Percentiles rank a stretch among this genome's conserved stretches.
Conservation (phyloP, 371 early-diverging fungal species). For the Apophysomyces elegans region DNA sequence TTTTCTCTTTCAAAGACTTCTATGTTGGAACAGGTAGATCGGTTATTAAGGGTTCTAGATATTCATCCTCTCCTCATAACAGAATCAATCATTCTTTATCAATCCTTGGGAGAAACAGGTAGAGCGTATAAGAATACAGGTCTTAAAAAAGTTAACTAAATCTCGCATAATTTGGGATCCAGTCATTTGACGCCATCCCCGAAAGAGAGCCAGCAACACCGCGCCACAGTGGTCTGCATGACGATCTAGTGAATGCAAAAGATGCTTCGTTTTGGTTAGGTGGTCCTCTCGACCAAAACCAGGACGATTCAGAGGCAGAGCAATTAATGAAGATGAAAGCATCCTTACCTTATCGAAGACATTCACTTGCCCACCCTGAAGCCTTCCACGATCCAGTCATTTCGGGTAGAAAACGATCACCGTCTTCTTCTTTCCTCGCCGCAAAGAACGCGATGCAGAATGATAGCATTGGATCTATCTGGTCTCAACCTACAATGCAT, state of each 20-base stretch:
- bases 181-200: constrained; percentile 11
- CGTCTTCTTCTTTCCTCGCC: constrained; percentile 12
- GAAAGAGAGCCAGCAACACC: constrained; percentile 1
- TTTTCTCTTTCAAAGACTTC: constrained; percentile 8
- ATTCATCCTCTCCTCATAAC: background rate
- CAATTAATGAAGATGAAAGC: constrained; percentile 13
- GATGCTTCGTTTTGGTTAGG: constrained; percentile 11
- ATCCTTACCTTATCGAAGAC: constrained; percentile 29
- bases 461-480: constrained; percentile 2
- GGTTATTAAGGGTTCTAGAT: background rate
- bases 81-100: constrained; percentile 19
- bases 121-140: background rate
- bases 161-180: background rate
- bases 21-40: constrained; percentile 32
- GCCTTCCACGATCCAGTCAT: constrained; percentile 16
- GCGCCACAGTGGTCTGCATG: background rate
- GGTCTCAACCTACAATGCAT: background rate
- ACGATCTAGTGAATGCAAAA: background rate
- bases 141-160: background rate
- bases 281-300: constrained; percentile 2
- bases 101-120: constrained; percentile 28
- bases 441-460: background rate
- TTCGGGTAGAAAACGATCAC: constrained; percentile 12
- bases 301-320: constrained; percentile 17
- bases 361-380: constrained; percentile 27